phyloP scores from a whole-genome alignment of 805 yeast species.

The Metschnikowia sp. region DNA sequence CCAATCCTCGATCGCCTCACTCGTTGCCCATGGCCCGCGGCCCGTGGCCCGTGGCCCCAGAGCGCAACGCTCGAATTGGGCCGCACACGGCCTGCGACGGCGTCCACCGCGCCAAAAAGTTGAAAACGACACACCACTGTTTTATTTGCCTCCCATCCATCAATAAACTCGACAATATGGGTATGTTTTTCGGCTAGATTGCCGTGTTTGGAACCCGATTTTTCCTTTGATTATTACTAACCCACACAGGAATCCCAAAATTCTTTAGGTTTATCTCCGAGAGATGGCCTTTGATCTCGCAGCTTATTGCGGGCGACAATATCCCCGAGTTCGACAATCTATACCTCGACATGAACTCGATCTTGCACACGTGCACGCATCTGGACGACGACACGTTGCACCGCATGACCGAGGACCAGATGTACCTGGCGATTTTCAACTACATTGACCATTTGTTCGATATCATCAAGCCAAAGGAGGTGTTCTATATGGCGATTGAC shows the following conservation, averaged over 20 bases:
- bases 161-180: not conserved
- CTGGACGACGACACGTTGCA: slow-evolving; percentile 59
- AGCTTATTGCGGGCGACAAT: slow-evolving; percentile 73
- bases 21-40: too few relatives aligned
- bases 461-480: slow-evolving; percentile 79
- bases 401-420: slow-evolving; percentile 81
- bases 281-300: slow-evolving; percentile 97
- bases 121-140: not conserved
- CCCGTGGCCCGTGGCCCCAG: not conserved
- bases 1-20: too few relatives aligned
- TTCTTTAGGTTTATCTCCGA: slow-evolving; percentile 96
- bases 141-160: too few relatives aligned
- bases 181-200: not conserved
- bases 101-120: slow-evolving; percentile 10
- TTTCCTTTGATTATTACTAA: not conserved
- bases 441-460: slow-evolving; percentile 92
- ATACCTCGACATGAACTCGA: slow-evolving; percentile 96
- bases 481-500: slow-evolving; percentile 94
- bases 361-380: slow-evolving; percentile 90
- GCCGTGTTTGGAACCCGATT: not conserved
- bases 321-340: slow-evolving; percentile 93
- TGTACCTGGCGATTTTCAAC: slow-evolving; percentile 86
- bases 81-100: slow-evolving; percentile 9
- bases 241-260: slow-evolving; percentile 78
- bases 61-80: slow-evolving; percentile 3